A percentile compares a stretch with the other conserved stretches of the same genome.
phyloP scores from a whole-genome alignment of 1,284 basidiomycete genomes.

The Puccinia brachypodii region DNA sequence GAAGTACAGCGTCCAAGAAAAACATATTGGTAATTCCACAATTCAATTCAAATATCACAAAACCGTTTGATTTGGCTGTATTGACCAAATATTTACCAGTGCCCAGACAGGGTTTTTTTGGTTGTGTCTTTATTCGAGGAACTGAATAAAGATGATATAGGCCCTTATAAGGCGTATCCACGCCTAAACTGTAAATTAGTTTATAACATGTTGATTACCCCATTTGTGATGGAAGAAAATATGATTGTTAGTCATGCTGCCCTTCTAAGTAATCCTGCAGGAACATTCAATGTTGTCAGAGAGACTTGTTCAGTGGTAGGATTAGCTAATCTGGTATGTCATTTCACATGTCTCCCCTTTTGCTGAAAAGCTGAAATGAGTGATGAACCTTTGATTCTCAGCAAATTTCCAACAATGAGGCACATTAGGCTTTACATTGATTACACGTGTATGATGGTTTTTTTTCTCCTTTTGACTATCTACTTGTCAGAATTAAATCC shows the following conservation, averaged over 20 bases:
- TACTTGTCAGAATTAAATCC: too few species aligned
- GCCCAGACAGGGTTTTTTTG: background rate
- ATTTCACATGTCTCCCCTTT: too few species aligned
- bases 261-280: background rate
- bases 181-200: constrained; percentile 1
- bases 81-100: background rate
- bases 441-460: too few species aligned
- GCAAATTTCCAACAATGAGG: too few species aligned
- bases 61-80: background rate
- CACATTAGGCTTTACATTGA: too few species aligned
- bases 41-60: background rate
- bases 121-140: background rate
- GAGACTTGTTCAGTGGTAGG: background rate
- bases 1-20: background rate
- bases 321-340: background rate
- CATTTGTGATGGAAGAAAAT: background rate
- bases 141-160: background rate
- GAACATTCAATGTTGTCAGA: background rate
- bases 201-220: background rate
- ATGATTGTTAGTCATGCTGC: background rate
- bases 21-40: constrained; percentile 13
- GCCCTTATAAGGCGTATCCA: background rate
- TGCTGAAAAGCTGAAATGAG: too few species aligned
- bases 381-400: too few species aligned
- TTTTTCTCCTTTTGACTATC: too few species aligned